A percentile compares a stretch with the other conserved stretches of the same genome.
Evolutionary conservation across 176 grass and related monocot species (phyloP).

Genomic region (Triticum dicoccoides): DNA sequence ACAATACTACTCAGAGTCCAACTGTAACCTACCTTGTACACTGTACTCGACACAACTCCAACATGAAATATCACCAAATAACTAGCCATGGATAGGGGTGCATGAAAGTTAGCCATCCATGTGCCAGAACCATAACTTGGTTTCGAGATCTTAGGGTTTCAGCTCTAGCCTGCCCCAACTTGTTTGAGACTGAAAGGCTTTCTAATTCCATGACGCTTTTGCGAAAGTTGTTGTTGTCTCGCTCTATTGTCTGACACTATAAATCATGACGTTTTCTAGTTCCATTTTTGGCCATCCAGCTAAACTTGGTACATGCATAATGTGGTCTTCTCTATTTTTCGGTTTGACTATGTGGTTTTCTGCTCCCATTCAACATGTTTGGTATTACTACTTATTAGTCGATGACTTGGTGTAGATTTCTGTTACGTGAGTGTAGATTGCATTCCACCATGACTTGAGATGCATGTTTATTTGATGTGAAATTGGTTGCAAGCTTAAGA

Average conservation of each 20-base stretch:
- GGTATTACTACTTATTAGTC: not conserved
- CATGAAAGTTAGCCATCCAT: no score
- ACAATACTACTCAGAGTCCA: no score
- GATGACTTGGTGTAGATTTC: slow-evolving; percentile 2
- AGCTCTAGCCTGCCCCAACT: no score
- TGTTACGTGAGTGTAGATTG: not conserved
- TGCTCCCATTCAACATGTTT: not conserved
- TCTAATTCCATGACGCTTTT: no score
- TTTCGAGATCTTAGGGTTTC: no score
- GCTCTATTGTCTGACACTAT: not conserved
- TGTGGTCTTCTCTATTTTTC: not conserved
- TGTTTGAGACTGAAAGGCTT: no score
- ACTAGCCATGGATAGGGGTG: no score
- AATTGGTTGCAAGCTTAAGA: not conserved
- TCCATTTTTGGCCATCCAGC: not conserved
- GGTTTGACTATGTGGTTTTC: not conserved
- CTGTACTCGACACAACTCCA: no score
- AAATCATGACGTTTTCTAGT: not conserved
- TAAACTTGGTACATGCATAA: not conserved
- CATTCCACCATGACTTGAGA: not conserved
- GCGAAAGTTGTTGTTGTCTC: no score
- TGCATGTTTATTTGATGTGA: not conserved
- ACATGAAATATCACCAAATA: no score
- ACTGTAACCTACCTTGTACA: no score
- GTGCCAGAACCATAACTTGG: no score